Evolutionary conservation across 192 early-diverging fungal species (phyloP).

Genomic region (Chytriomyces hyalinus): DNA sequence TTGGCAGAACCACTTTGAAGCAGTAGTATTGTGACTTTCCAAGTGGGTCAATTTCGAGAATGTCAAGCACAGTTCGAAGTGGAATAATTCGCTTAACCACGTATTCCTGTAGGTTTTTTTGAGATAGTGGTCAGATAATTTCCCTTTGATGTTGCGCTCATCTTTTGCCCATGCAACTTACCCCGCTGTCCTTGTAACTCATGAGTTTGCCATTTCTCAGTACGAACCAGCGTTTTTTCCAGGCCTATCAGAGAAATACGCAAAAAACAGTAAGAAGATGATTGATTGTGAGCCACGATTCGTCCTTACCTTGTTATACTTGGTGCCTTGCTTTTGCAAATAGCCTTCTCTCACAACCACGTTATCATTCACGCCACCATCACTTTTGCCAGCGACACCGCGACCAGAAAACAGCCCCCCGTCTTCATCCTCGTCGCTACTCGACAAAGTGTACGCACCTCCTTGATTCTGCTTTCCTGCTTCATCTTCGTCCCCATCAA

Average conservation of each 20-base stretch:
- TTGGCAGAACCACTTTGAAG: slow-evolving; percentile 53
- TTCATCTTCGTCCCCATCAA: not conserved
- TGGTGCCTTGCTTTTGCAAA: slow-evolving; percentile 47
- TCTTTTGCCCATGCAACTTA: slow-evolving; percentile 2
- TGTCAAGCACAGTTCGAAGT: slow-evolving; percentile 48
- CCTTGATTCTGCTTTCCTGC: not conserved
- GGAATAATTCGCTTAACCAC: slow-evolving; percentile 54
- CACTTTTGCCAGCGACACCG: not conserved
- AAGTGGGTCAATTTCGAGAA: slow-evolving; percentile 54
- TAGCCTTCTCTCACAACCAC: slow-evolving; percentile 53
- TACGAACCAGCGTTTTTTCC: slow-evolving; percentile 62
- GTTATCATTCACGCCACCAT: slow-evolving; percentile 37
- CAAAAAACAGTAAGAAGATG: slow-evolving; percentile 1
- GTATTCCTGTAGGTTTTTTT: slow-evolving; percentile 48
- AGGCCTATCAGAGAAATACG: slow-evolving; percentile 27
- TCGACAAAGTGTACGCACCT: slow-evolving; percentile 30
- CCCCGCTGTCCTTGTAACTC: slow-evolving; percentile 52
- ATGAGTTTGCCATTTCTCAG: slow-evolving; percentile 47
- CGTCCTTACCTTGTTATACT: slow-evolving; percentile 39
- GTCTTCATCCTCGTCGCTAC: slow-evolving; percentile 55
- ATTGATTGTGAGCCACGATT: slow-evolving; percentile 7
- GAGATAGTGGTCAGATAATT: not conserved
- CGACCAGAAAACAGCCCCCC: slow-evolving; percentile 19
- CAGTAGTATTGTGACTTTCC: slow-evolving; percentile 41
- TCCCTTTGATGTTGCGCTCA: too few species aligned